phyloP scores from a whole-genome alignment of 495 filamentous ascomycete genomes.

The Monascus purpureus region DNA sequence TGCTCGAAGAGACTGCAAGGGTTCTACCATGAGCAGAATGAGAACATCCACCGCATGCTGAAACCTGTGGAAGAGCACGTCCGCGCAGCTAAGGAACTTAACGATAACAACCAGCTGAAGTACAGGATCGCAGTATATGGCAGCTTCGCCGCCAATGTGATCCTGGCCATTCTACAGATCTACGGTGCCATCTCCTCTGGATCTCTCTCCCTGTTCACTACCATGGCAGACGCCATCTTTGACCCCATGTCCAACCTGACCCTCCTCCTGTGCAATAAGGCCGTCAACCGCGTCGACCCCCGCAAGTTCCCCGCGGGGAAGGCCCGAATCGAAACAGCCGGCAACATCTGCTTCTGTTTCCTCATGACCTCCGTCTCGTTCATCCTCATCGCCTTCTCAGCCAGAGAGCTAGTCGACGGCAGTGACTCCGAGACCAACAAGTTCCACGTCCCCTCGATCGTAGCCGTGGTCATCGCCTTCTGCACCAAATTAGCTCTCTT shows the following conservation, averaged over 20 bases:
- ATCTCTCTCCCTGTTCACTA: slow-evolving; percentile 90
- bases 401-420: slow-evolving; percentile 45
- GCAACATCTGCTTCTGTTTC: slow-evolving; percentile 95
- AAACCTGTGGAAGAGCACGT: slow-evolving; percentile 89
- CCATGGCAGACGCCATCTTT: slow-evolving; percentile 94
- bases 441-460: slow-evolving; percentile 76
- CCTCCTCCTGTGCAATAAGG: slow-evolving; percentile 75
- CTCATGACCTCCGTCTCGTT: slow-evolving; percentile 86
- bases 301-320: slow-evolving; percentile 86
- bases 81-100: slow-evolving; percentile 62
- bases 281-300: slow-evolving; percentile 79
- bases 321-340: slow-evolving; percentile 86
- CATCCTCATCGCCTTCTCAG: slow-evolving; percentile 79
- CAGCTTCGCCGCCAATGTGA: slow-evolving; percentile 74
- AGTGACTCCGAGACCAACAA: slow-evolving; percentile 28
- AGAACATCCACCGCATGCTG: slow-evolving; percentile 80
- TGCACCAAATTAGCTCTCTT: slow-evolving; percentile 72
- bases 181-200: slow-evolving; percentile 79
- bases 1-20: slow-evolving; percentile 53
- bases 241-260: slow-evolving; percentile 87
- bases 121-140: slow-evolving; percentile 83
- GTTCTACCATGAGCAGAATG: slow-evolving; percentile 88
- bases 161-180: slow-evolving; percentile 66
- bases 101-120: slow-evolving; percentile 66
- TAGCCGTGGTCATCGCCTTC: slow-evolving; percentile 80